Conservation (phyloP, 164 flowering plant species). For the Vitis vinifera region DNA sequence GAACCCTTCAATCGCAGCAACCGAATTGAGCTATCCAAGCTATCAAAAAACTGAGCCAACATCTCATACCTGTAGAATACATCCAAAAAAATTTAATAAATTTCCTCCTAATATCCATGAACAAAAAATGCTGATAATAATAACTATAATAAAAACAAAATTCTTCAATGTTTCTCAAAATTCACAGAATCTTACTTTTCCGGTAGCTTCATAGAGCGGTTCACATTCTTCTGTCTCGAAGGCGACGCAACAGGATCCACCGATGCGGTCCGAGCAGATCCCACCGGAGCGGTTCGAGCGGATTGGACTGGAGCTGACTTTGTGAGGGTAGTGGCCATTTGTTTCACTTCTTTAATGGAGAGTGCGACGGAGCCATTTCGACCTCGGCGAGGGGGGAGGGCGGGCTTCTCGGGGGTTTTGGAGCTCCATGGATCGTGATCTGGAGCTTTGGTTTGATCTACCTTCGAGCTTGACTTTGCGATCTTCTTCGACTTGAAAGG, state of each 20-base stretch:
- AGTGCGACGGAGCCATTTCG: slow-evolving; percentile 29
- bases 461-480: slow-evolving; percentile 11
- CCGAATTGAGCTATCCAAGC: slow-evolving; percentile 55
- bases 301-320: too few relatives aligned
- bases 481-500: slow-evolving; percentile 37
- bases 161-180: not conserved
- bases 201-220: slow-evolving; percentile 18
- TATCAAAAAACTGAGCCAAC: slow-evolving; percentile 25
- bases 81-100: slow-evolving; percentile 17
- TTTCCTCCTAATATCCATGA: too few relatives aligned
- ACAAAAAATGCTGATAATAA: not conserved
- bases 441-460: slow-evolving; percentile 3
- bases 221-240: not conserved
- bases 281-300: too few relatives aligned
- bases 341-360: slow-evolving; percentile 28
- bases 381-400: slow-evolving; percentile 10
- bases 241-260: too few relatives aligned
- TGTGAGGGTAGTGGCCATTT: slow-evolving; percentile 21
- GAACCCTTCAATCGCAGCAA: slow-evolving; percentile 56
- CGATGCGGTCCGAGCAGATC: too few relatives aligned
- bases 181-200: slow-evolving; percentile 21
- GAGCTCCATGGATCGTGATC: slow-evolving; percentile 9
- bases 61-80: slow-evolving; percentile 28
- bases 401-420: slow-evolving; percentile 34
- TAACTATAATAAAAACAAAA: not conserved